Conservation (phyloP, 192 early-diverging fungal species). For the Funneliformis mosseae region DNA sequence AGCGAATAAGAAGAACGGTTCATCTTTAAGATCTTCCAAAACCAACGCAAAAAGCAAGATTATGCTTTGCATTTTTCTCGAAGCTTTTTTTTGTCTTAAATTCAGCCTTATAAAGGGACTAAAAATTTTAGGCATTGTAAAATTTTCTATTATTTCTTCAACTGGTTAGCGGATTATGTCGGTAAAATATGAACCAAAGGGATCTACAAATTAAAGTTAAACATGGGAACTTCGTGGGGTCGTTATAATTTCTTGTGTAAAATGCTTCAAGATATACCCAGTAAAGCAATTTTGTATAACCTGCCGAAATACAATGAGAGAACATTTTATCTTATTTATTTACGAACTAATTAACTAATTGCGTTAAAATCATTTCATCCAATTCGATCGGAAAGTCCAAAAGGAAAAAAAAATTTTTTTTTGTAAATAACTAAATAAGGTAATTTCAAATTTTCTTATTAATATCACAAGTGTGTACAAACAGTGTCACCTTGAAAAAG, state of each 20-base stretch:
- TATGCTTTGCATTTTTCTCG: not conserved
- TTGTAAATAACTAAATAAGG: not conserved
- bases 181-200: not conserved
- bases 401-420: too few species aligned
- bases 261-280: too few species aligned
- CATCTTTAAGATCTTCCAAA: too few species aligned
- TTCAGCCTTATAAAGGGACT: not conserved
- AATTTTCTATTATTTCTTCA: constrained; percentile 17
- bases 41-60: not conserved
- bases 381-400: too few species aligned
- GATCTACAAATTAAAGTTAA: not conserved
- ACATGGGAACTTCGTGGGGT: not conserved
- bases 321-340: too few species aligned
- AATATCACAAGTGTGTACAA: not conserved
- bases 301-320: not conserved
- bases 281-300: not conserved
- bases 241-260: not conserved
- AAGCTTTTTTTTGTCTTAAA: not conserved
- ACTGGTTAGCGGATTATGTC: not conserved
- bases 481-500: not conserved
- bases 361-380: not conserved
- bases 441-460: not conserved
- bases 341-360: not conserved
- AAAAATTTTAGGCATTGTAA: not conserved
- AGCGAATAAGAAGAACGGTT: too few species aligned